A percentile compares a stretch with the other conserved stretches of the same genome.
Conservation (phyloP, 208 protist species). For the Jaenimonas drosophilae region DNA sequence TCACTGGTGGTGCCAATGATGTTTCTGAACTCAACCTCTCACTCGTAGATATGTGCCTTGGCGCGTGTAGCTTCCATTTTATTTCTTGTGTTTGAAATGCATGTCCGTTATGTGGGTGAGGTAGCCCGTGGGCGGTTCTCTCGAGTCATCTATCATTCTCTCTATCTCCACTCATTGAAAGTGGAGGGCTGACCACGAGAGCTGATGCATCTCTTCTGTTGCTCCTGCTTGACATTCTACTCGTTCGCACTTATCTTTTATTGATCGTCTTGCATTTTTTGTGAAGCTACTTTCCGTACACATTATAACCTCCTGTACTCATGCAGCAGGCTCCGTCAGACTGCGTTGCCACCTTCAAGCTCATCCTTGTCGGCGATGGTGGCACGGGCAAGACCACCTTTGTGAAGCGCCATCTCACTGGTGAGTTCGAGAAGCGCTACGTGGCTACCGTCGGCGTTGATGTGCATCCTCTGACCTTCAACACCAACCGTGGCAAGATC, state of each 20-base stretch:
- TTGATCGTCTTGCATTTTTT: neutral
- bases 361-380: slow-evolving; percentile 99
- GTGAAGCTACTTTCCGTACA: neutral
- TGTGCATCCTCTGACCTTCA: slow-evolving; percentile 98
- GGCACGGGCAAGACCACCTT: slow-evolving; percentile 99
- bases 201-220: no score
- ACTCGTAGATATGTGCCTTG: no score
- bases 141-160: slow-evolving; percentile 8
- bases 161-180: neutral
- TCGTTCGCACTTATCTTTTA: neutral
- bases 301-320: neutral
- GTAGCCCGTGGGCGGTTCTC: no score
- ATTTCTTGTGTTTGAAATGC: no score
- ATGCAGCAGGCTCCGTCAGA: slow-evolving; percentile 25
- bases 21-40: no score
- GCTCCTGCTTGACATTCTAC: no score
- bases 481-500: slow-evolving; percentile 98
- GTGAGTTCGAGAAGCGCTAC: slow-evolving; percentile 99
- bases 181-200: no score
- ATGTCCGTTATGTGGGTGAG: no score
- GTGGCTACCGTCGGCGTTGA: slow-evolving; percentile 94
- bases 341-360: slow-evolving; percentile 93
- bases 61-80: no score
- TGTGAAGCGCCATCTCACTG: slow-evolving; percentile 99
- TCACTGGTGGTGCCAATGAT: no score